A percentile compares a stretch with the other conserved stretches of the same genome.
phyloP scores from a whole-genome alignment of 1,284 basidiomycete species.

The Leucoagaricus sp. region DNA sequence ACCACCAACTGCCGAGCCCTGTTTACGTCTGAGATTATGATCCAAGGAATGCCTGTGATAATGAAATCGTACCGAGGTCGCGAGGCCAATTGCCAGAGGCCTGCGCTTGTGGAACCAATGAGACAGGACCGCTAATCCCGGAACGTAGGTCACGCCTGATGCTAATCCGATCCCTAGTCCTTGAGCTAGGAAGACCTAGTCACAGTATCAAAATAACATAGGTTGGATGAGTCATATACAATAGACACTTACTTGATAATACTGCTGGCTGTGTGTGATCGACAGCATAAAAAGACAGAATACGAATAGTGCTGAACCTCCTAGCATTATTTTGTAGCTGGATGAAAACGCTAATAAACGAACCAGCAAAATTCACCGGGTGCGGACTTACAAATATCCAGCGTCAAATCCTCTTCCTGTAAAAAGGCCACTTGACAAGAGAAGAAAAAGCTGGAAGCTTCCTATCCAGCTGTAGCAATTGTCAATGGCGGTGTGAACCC shows the following conservation, averaged over 20 bases:
- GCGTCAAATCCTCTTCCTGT: conserved; percentile 39
- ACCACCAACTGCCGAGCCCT: conserved; percentile 44
- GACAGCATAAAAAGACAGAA: conserved; percentile 48
- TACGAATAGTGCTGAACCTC: conserved; percentile 36
- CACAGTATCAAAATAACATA: not conserved
- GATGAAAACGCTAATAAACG: not conserved
- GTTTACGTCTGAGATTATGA: not conserved
- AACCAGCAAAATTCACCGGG: not conserved
- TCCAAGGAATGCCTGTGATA: too few relatives aligned
- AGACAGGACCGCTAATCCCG: conserved; percentile 43
- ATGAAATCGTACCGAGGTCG: conserved; percentile 23
- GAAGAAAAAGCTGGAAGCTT: conserved; percentile 38
- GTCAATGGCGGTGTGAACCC: not conserved
- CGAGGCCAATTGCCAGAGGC: conserved; percentile 50
- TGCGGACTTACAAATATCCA: conserved; percentile 35
- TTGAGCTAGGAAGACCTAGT: conserved; percentile 44
- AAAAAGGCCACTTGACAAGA: conserved; percentile 34
- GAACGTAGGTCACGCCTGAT: conserved; percentile 44
- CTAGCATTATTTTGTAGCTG: conserved; percentile 41
- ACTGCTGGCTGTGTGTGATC: conserved; percentile 38
- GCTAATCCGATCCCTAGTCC: conserved; percentile 46
- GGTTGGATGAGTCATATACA: not conserved
- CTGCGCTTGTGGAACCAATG: conserved; percentile 47
- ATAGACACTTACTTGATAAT: conserved; percentile 38
- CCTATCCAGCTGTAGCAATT: conserved; percentile 38